These are phyloP conservation scores for Stephanodiscus triporus DNA, from an alignment of 108 stramenopile genomes.

Conservation along the genomic window DNA sequence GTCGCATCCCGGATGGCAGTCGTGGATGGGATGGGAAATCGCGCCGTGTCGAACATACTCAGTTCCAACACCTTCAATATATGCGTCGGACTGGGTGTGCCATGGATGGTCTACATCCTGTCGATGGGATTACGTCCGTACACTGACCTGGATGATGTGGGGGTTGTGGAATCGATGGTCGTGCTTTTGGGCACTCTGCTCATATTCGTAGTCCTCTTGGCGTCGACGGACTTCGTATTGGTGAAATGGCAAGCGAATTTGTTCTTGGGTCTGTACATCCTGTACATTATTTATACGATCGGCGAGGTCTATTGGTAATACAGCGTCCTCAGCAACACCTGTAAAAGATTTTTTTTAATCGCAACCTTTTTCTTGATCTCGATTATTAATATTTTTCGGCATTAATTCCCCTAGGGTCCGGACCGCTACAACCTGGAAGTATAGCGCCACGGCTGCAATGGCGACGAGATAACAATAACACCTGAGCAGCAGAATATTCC, in stretches of 20 bases:
- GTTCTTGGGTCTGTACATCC: constrained; percentile 59
- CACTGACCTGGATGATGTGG: constrained; percentile 63
- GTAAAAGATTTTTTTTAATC: no score
- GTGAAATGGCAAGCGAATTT: constrained; percentile 72
- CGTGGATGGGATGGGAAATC: constrained; percentile 82
- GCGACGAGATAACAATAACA: no score
- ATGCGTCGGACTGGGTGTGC: constrained; percentile 77
- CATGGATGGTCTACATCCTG: constrained; percentile 69
- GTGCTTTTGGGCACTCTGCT: constrained; percentile 57
- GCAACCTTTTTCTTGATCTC: no score
- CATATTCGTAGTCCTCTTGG: constrained; percentile 63
- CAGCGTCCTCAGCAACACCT: no score
- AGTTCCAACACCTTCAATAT: constrained; percentile 89
- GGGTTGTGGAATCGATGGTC: constrained; percentile 65
- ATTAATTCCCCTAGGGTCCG: no score
- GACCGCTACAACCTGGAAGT: no score
- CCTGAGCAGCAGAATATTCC: no score
- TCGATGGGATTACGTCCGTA: constrained; percentile 61
- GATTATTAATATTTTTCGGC: no score
- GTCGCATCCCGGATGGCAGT: constrained; percentile 86
- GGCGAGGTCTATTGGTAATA: constrained; percentile 27
- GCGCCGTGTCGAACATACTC: constrained; percentile 85
- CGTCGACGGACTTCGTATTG: constrained; percentile 57
- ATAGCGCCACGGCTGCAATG: no score
- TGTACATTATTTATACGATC: constrained; percentile 57